Evolutionary conservation across 106 monocot genomes (phyloP).

Genomic region (Dioscorea alata): DNA sequence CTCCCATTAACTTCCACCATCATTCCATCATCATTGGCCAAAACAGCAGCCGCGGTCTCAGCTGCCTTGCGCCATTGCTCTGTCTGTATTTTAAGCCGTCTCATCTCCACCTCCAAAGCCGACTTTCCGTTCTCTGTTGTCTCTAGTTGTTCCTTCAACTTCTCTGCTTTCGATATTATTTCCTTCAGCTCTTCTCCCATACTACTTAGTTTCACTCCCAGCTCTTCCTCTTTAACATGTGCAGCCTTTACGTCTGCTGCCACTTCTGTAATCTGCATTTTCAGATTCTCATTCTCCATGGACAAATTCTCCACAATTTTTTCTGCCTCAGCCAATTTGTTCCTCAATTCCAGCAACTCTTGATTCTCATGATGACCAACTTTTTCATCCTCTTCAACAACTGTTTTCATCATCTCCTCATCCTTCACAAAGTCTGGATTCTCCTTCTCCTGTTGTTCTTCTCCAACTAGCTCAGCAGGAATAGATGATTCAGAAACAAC

Average conservation of each 20-base stretch:
- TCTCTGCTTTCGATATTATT: slow-evolving; percentile 21
- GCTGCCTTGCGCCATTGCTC: slow-evolving; percentile 98
- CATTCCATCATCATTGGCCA: slow-evolving; percentile 13
- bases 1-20: slow-evolving; percentile 9
- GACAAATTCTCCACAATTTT: slow-evolving; percentile 17
- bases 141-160: slow-evolving; percentile 42
- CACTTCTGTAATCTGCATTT: slow-evolving; percentile 34
- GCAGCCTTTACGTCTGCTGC: slow-evolving; percentile 17
- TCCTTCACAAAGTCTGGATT: not conserved
- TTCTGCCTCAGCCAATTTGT: slow-evolving; percentile 34
- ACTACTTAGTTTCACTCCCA: slow-evolving; percentile 25
- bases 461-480: not conserved
- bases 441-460: slow-evolving; percentile 3
- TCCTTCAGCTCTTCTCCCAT: slow-evolving; percentile 37
- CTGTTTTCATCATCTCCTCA: slow-evolving; percentile 20
- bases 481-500: not conserved
- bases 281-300: slow-evolving; percentile 37
- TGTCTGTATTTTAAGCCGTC: slow-evolving; percentile 57
- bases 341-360: slow-evolving; percentile 25
- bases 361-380: slow-evolving; percentile 1
- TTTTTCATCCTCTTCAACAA: slow-evolving; percentile 3
- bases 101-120: slow-evolving; percentile 53
- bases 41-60: slow-evolving; percentile 59
- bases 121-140: slow-evolving; percentile 27
- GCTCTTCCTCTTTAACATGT: slow-evolving; percentile 42